phyloP scores from a whole-genome alignment of 805 yeast species.

The Ascoidea asiatica region DNA sequence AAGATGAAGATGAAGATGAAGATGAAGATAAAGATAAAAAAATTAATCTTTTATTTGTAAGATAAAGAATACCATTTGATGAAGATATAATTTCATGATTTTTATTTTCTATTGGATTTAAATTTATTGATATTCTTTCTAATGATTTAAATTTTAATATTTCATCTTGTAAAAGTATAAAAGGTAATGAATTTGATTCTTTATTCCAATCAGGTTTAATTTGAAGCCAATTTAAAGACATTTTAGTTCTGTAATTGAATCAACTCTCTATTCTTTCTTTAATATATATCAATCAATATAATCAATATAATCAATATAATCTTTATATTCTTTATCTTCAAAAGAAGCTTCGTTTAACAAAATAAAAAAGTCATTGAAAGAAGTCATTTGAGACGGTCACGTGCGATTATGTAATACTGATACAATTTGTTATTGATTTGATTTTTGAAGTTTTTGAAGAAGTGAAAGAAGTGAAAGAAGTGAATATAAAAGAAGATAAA shows the following conservation, averaged over 20 bases:
- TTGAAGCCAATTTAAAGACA: slow-evolving; percentile 9
- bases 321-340: too few species aligned
- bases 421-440: too few species aligned
- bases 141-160: slow-evolving; percentile 3
- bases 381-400: too few species aligned
- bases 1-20: background rate
- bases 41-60: slow-evolving; percentile 8
- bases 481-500: too few species aligned
- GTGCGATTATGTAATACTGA: too few species aligned
- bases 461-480: too few species aligned
- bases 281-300: too few species aligned
- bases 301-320: too few species aligned
- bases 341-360: too few species aligned
- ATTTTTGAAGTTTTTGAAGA: too few species aligned
- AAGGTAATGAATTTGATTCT: slow-evolving; percentile 3
- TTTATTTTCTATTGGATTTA: slow-evolving; percentile 4
- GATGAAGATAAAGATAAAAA: slow-evolving; percentile 1
- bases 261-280: too few species aligned
- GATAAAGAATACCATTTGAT: slow-evolving; percentile 4
- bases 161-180: slow-evolving; percentile 5
- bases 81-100: slow-evolving; percentile 3
- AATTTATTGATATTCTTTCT: slow-evolving; percentile 6
- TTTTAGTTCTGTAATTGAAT: background rate
- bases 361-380: too few species aligned
- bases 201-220: slow-evolving; percentile 1